phyloP scores from a whole-genome alignment of 176 grass and related monocot species.

The Aegilops longissima region DNA sequence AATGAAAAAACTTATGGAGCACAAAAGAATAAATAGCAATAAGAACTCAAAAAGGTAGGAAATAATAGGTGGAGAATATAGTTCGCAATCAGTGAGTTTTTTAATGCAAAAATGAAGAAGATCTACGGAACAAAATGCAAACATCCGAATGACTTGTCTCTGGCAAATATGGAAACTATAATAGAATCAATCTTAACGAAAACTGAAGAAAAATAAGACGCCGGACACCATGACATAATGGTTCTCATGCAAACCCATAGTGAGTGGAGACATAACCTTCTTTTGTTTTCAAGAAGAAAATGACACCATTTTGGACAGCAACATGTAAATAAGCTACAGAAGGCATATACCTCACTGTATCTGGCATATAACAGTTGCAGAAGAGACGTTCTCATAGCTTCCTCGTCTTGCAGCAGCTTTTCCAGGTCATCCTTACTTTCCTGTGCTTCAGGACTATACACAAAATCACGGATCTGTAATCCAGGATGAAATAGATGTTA shows the following conservation, averaged over 20 bases:
- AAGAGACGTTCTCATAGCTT: conserved; percentile 71
- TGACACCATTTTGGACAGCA: background rate
- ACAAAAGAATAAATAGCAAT: no score
- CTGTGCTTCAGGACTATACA: conserved; percentile 75
- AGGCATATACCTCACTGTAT: conserved; percentile 85
- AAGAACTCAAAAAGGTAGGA: no score
- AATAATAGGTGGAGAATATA: no score
- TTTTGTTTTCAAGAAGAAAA: background rate
- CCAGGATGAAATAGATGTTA: conserved; percentile 16
- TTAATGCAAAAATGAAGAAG: no score
- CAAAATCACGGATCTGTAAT: conserved; percentile 74
- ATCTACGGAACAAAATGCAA: no score
- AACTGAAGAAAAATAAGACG: background rate
- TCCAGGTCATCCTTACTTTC: conserved; percentile 82
- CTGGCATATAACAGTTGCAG: conserved; percentile 92
- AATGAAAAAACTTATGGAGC: no score
- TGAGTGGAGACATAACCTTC: background rate
- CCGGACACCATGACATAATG: background rate
- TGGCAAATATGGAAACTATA: background rate
- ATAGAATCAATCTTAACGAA: background rate
- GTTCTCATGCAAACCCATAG: background rate
- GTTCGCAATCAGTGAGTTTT: no score
- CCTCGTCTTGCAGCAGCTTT: conserved; percentile 76
- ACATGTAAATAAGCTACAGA: background rate
- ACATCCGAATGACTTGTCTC: no score